Evolutionary conservation across 768 basidiomycete species (phyloP), one percentile per base, ranked within the genome.

Genomic region (Russula emetica): DNA sequence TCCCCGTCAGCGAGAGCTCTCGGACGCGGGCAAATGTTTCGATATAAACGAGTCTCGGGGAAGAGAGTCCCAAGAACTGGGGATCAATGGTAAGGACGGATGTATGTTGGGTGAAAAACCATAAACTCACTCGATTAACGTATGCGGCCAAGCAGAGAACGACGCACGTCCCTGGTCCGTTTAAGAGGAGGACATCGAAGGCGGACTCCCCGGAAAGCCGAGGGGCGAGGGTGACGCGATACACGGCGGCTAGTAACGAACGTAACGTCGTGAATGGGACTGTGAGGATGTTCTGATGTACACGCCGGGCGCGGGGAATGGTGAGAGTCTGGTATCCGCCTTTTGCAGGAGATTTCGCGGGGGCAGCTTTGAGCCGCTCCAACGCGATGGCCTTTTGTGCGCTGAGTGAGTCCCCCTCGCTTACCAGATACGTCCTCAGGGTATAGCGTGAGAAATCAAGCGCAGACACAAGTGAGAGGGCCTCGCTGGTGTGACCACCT

Each of bases 401-500:
- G 71, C 94, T 97, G 62, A 98, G 79, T 24, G 72, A 68, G 73
- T 99, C 96, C 1, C 89, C 94, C 67, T 89, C 80, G 68, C 88
- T 88, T 68, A 92, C 74, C 59, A 98, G 80, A 72, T 98, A 99
- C 42, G 80, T 84, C 62, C 97, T 81, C 18, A 84, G 85, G 8
- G 78, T 79, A 74, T 94, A 98, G 49, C 89, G 84, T 14, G 77
- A 70, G 64, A 88, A 87, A 72, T 94, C 85, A 28, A 99, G 74
- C 14, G 85, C 76, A 2, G 87, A 87, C 30, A 90, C 61, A 30
- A 98, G 79, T 38, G 80, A 78, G 66, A 96, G 74, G 49, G 87
- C 89, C 78, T 99, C 97, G 66, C 82, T 85, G 18, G 94, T 97
- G 76, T 99, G 97, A 0, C 97, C 97, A 51, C 97, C 96, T 98